These are phyloP conservation scores for Blastomyces gilchristii DNA, from an alignment of 2,329 filamentous ascomycete species.

Conservation along the genomic window DNA sequence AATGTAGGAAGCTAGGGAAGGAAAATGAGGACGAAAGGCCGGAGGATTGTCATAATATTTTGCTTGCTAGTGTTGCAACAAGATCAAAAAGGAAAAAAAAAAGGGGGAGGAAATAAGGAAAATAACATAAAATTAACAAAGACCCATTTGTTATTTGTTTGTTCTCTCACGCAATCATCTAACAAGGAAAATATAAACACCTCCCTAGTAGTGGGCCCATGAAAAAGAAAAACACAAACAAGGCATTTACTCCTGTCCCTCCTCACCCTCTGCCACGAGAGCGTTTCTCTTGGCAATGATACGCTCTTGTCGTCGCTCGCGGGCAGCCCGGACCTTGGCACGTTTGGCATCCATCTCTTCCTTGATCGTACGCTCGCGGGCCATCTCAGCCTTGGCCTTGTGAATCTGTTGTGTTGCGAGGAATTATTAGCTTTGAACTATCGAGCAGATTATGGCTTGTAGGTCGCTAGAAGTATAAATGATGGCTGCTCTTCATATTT, in stretches of 20 bases:
- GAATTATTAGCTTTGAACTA: neutral
- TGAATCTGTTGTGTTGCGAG: conserved; percentile 60
- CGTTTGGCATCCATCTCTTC: conserved; percentile 99
- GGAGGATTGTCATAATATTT: conserved; percentile 5
- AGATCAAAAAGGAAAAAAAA: neutral
- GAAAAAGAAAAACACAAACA: conserved; percentile 5
- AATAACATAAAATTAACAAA: conserved; percentile 3
- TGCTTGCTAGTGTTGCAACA: conserved; percentile 4
- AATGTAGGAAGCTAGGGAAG: neutral
- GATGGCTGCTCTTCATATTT: too few relatives aligned
- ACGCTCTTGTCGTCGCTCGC: conserved; percentile 95
- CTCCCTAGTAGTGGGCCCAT: conserved; percentile 5
- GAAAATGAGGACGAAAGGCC: neutral
- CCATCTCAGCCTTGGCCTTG: conserved; percentile 99
- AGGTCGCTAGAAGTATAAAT: neutral
- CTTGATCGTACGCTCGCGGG: conserved; percentile 89
- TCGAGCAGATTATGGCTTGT: neutral
- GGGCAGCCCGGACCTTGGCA: conserved; percentile 99
- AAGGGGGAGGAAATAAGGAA: neutral
- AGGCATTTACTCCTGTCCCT: conserved; percentile 23
- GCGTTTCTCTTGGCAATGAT: conserved; percentile 82
- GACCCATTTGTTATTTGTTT: neutral
- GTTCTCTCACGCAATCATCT: conserved; percentile 4
- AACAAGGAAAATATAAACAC: conserved; percentile 8
- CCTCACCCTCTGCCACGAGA: conserved; percentile 59